These are phyloP conservation scores for Trichoderma sp. DNA, from an alignment of 2,329 filamentous ascomycete species.

Conservation along the genomic window DNA sequence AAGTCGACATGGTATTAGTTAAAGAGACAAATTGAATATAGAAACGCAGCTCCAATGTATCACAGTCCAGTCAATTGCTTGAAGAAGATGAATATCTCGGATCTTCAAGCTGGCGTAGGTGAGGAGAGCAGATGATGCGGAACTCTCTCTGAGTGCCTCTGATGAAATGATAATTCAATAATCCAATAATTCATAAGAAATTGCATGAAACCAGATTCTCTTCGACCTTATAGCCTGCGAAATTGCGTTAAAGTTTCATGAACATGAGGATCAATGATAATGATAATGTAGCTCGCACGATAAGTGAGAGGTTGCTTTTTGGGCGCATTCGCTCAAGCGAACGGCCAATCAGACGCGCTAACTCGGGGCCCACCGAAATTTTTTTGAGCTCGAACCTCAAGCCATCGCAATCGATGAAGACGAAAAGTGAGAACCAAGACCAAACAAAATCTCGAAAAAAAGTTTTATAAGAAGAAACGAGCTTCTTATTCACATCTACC, in stretches of 20 bases:
- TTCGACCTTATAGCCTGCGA: not conserved
- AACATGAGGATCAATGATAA: not conserved
- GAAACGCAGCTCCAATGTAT: not conserved
- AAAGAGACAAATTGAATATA: not conserved
- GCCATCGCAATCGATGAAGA: not conserved
- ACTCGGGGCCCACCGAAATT: slow-evolving; percentile 19
- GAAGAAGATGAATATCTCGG: not conserved
- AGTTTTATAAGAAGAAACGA: not conserved
- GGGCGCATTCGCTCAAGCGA: not conserved
- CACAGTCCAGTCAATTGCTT: too few relatives aligned
- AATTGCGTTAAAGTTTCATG: not conserved
- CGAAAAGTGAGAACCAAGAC: not conserved
- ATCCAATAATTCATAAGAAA: too few relatives aligned
- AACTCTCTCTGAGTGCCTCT: not conserved
- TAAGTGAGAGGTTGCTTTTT: not conserved
- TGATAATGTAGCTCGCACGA: not conserved
- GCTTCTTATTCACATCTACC: not conserved
- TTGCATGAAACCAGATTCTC: not conserved
- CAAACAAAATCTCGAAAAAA: not conserved
- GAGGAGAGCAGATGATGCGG: not conserved
- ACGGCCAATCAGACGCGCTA: slow-evolving; percentile 20
- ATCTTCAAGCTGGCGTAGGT: not conserved
- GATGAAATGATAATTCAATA: not conserved
- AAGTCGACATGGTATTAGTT: not conserved
- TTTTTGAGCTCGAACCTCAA: slow-evolving; percentile 18